Base-by-base conservation (phyloP, 2,329 filamentous ascomycete genomes). In the Fusarium algeriense region DNA sequence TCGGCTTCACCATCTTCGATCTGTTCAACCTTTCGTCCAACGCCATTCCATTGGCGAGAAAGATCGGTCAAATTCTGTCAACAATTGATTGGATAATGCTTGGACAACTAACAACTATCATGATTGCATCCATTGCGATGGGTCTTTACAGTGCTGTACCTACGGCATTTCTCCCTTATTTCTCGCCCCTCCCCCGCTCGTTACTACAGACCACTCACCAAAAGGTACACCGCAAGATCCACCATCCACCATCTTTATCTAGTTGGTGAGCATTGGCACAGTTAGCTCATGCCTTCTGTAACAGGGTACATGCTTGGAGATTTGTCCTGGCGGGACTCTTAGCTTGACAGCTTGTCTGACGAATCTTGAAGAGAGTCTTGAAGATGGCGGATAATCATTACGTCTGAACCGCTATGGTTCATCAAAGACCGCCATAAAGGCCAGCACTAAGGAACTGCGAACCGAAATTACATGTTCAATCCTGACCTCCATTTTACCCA, bases 121-220 rank as follows among this genome's bases (percentile, higher is more conserved):
- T 72, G 64, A 72, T 65, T 65, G 64, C 64, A 65, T 69, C 64
- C 54, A 67, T 52, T 53, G 54, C 46, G 52, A 67, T 67, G 54
- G 40, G 40, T 34, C 37, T 30, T 48, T 53, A 28, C 54, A 34
- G 43, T 23, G 23, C 23, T 23, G 23, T 38, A 62, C 46, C 55
- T 53, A 37, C 41, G 41, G 55, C 44, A 66, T 54, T 60, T 56
- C 60, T 57, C 38, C 52, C 61, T 64, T 54, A 49, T 58, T 72
- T 68, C 68, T 73, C 40, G 67, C 70, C 70, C 70, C 67, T 73
- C 49, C 70, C 70, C 70, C 70, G 67, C 70, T 65, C 57, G 59
- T 57, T 45, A 60, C 50, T 50, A 58, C 67, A 44, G 57, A 41
- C 70, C 66, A 73, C 43, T 64, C 43, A 71, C 60, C 60, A 53